Evolutionary conservation across 768 basidiomycete species (phyloP).

Genomic region (Boletus speciosus): DNA sequence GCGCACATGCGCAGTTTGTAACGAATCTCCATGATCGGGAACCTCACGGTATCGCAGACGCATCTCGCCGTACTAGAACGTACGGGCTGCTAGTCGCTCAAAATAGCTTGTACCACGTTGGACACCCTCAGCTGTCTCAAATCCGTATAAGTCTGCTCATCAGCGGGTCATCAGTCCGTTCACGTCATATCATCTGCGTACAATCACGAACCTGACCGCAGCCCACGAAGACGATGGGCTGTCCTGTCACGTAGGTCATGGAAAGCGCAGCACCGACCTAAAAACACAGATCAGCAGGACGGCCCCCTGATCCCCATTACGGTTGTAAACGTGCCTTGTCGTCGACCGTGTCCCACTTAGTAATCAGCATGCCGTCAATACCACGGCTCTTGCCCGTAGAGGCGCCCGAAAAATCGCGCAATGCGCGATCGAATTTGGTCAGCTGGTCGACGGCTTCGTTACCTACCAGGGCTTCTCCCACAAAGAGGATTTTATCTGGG

Average conservation of each 20-base stretch:
- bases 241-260: conserved; percentile 99
- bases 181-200: not conserved
- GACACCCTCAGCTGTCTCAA: conserved; percentile 83
- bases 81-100: conserved; percentile 55
- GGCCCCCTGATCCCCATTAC: not conserved
- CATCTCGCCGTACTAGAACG: not conserved
- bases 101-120: conserved; percentile 91
- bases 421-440: conserved; percentile 91
- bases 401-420: conserved; percentile 86
- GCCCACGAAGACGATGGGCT: conserved; percentile 97
- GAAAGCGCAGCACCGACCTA: conserved; percentile 97
- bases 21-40: too few relatives aligned
- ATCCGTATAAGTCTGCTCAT: conserved; percentile 87
- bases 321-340: conserved; percentile 65
- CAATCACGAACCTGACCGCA: conserved; percentile 78
- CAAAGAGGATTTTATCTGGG: conserved; percentile 97
- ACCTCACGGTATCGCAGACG: too few relatives aligned
- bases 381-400: conserved; percentile 72
- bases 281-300: conserved; percentile 2
- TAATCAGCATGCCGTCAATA: conserved; percentile 97
- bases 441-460: conserved; percentile 99
- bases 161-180: conserved; percentile 8
- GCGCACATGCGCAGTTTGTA: too few relatives aligned
- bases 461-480: conserved; percentile 96
- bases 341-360: conserved; percentile 99